Percentiles rank a stretch among this genome's conserved stretches.
phyloP scores from a whole-genome alignment of 257 asterid genomes.

The Cordia subcordata region DNA sequence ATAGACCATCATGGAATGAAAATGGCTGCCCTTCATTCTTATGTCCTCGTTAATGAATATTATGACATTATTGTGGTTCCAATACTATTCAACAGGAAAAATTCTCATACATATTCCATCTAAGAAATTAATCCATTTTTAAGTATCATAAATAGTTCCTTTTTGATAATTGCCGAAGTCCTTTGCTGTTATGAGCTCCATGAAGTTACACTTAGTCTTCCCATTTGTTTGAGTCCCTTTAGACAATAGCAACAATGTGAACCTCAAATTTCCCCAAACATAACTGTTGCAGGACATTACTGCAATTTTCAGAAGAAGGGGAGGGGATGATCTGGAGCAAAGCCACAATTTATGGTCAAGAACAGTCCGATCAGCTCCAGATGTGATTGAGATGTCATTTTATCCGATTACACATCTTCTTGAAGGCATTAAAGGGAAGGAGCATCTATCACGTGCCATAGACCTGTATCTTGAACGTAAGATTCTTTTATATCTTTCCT shows the following conservation, averaged over 20 bases:
- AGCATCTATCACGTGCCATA: constrained; percentile 68
- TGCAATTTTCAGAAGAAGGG: constrained; percentile 77
- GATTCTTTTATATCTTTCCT: background rate
- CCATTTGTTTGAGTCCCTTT: background rate
- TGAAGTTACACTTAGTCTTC: background rate
- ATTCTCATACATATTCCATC: too few relatives aligned
- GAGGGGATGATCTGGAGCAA: constrained; percentile 90
- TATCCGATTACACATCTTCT: constrained; percentile 61
- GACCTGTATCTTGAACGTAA: constrained; percentile 71
- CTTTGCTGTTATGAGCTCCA: too few relatives aligned
- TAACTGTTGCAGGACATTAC: constrained; percentile 66
- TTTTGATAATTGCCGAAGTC: too few relatives aligned
- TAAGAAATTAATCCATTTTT: too few relatives aligned
- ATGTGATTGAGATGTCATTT: constrained; percentile 83
- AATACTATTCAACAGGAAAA: too few relatives aligned
- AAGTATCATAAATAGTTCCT: too few relatives aligned
- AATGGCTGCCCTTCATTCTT: too few relatives aligned
- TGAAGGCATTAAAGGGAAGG: constrained; percentile 64
- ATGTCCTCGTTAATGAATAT: too few relatives aligned
- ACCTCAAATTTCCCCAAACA: constrained; percentile 1
- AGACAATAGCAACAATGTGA: too few relatives aligned
- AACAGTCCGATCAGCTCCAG: constrained; percentile 72
- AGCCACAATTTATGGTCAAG: constrained; percentile 69
- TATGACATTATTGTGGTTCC: too few relatives aligned
- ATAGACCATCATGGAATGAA: too few relatives aligned